Percentiles rank a stretch among this genome's conserved stretches.
These are phyloP conservation scores for Boletus semigastroideus DNA, from an alignment of 1,284 basidiomycete species.

Conservation along the genomic window DNA sequence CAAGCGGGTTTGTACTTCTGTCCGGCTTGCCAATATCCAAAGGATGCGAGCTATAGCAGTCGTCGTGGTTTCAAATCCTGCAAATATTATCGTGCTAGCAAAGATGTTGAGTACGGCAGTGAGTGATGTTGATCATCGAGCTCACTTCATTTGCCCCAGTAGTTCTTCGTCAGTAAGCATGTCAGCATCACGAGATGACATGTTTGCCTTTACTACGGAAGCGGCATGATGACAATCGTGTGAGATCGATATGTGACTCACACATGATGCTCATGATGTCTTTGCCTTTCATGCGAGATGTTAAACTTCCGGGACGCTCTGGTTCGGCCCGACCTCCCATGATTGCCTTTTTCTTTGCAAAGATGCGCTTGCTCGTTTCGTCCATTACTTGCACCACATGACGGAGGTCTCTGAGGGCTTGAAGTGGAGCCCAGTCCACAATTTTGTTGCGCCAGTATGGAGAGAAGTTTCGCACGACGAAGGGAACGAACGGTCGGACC, in stretches of 20 bases:
- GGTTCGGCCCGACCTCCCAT: conserved; percentile 22
- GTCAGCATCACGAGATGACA: conserved; percentile 28
- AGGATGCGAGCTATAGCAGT: conserved; percentile 38
- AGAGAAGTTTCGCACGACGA: conserved; percentile 43
- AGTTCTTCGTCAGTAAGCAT: conserved; percentile 35
- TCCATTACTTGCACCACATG: conserved; percentile 50
- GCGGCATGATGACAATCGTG: background rate
- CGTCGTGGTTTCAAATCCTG: conserved; percentile 40
- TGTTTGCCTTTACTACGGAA: conserved; percentile 31
- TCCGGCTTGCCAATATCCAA: conserved; percentile 34
- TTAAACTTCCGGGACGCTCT: conserved; percentile 12
- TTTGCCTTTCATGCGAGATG: conserved; percentile 31
- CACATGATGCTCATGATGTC: conserved; percentile 53
- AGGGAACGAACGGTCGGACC: conserved; percentile 48
- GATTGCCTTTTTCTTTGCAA: conserved; percentile 38
- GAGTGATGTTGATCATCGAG: background rate
- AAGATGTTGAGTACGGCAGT: background rate
- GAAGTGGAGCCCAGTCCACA: conserved; percentile 44
- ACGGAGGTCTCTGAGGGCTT: conserved; percentile 44
- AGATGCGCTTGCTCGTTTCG: conserved; percentile 40
- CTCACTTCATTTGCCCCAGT: conserved; percentile 36
- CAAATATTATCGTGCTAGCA: conserved; percentile 38
- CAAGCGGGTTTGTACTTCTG: conserved; percentile 36
- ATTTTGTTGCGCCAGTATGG: conserved; percentile 44
- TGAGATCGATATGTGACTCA: conserved; percentile 29